Percentiles rank a stretch among this genome's conserved stretches.
Conservation (phyloP, 495 filamentous ascomycete genomes). For the Xylaria telfairii region DNA sequence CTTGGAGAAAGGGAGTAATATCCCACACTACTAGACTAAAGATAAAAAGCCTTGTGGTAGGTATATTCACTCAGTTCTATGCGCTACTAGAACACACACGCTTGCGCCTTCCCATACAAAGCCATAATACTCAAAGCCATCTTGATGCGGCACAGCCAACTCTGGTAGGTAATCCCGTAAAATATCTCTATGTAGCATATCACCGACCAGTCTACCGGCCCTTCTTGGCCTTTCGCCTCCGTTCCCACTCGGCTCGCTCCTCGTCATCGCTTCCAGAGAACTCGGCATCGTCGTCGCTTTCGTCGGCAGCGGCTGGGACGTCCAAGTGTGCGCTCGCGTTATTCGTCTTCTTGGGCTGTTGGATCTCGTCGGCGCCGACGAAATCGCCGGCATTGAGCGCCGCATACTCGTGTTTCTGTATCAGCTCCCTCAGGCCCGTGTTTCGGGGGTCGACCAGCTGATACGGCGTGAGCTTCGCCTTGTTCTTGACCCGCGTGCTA, state of each 20-base stretch:
- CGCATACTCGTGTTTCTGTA: slow-evolving; percentile 81
- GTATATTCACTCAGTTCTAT: slow-evolving; percentile 15
- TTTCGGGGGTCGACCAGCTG: slow-evolving; percentile 80
- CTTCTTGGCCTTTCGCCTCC: slow-evolving; percentile 49
- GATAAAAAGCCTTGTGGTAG: background rate
- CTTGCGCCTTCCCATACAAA: background rate
- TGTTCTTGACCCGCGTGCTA: slow-evolving; percentile 61
- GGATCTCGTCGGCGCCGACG: slow-evolving; percentile 43
- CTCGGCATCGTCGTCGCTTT: slow-evolving; percentile 54
- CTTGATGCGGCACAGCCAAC: background rate
- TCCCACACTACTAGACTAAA: background rate
- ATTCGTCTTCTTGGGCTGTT: slow-evolving; percentile 12
- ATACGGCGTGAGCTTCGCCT: slow-evolving; percentile 69
- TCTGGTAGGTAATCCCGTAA: background rate
- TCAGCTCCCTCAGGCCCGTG: slow-evolving; percentile 64
- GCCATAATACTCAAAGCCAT: background rate
- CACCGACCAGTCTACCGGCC: slow-evolving; percentile 27
- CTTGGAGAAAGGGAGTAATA: background rate
- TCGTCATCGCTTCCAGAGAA: slow-evolving; percentile 61
- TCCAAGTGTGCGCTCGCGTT: background rate
- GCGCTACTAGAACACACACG: slow-evolving; percentile 13
- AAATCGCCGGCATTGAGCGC: slow-evolving; percentile 58
- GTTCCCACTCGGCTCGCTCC: slow-evolving; percentile 58
- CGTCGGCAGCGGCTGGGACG: slow-evolving; percentile 21
- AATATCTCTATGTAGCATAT: background rate